Evolutionary conservation across 768 basidiomycete genomes (phyloP), one percentile per base, ranked within the genome.

Genomic region (Termitomyces sp.): DNA sequence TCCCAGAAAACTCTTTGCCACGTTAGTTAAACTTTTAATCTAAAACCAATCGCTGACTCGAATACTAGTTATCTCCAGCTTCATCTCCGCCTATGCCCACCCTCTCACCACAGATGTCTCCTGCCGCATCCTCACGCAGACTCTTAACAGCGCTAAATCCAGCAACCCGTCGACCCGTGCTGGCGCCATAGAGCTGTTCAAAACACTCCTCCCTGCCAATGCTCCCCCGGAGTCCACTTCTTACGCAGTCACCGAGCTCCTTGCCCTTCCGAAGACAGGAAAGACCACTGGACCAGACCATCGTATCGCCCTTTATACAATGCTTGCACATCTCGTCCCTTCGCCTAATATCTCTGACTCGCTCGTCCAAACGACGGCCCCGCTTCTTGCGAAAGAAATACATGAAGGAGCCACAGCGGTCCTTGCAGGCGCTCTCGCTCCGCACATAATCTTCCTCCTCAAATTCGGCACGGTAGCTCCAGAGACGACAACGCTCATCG

Each of bases 221-320:
- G 68, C 73, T 10, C 65, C 70, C 3, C 63, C 72, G 36, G 65
- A 73, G 5, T 75, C 80, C 24, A 64, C 77, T 10, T 73, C 76
- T 6, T 60, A 75, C 1, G 78, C 84, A 12, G 78, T 86, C 2
- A 75, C 75, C 9, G 92, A 96, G 60, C 70, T 94, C 5, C 73
- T 94, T 10, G 73, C 75, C n/a, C 77, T 93, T 0, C 90, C 93
- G 1, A 86, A 88, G 64, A 70, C 86, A 0, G 90, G 92, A 22
- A 99, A 97, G 76, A 91, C 94, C 0, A 74, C 86, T 0, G 92
- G 93, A 1, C 81, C 90, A 2, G 96, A 96, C 56, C 94, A 98
- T 68, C 85, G 95, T 18, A 69, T 85, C 5, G 77, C 88, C 0
- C 75, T 98, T 9, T 95, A 92, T 72, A 79, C 83, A 1, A 92